Base-by-base conservation (phyloP, 108 stramenopile species). In the Bacterosira constricta region DNA sequence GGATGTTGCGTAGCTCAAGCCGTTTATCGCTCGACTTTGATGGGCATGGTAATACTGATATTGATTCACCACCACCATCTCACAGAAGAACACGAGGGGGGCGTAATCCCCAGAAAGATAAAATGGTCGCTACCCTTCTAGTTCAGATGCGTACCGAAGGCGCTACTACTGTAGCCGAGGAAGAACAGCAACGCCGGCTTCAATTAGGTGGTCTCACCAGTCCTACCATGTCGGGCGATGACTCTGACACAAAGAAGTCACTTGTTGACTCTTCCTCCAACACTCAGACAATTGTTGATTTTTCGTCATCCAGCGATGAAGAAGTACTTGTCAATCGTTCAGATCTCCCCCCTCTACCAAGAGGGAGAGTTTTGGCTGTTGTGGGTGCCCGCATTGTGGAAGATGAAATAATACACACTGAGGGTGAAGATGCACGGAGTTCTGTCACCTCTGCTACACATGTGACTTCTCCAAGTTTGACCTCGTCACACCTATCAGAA, bases 41-140 rank as follows among this genome's bases (percentile, higher is more conserved):
- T 31, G 50, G 52, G 53, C 25, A 65, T 30, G 63, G 37, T 13
- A 36, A 41, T 12, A n/a, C 23, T 36, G 38, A 54, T 58, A 62
- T 42, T 29, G 55, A 61, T 26, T 30, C 29, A 7, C 53, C 60
- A n/a, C 32, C 60, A 44, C 36, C 17, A 26, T 27, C 20, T 30
- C 21, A 47, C 18, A 45, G 71, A 47, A 59, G 41, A 37, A 60
- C 58, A 49, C 27, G 49, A 18, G n/a, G 25, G 13, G 69, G 39
- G 5, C 66, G 29, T 25, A 79, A 75, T 60, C 69, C 72, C 23
- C 87, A 90, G 58, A 93, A 93, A 72, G 87, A 91, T 69, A 93
- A 93, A 59, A 88, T 91, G 87, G 83, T 93, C 30, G 92, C 92
- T 1, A 78, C 87, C 8, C 77, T 93, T 17, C 42, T 93, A 63